These are phyloP conservation scores for Inosperma sp. DNA, from an alignment of 768 basidiomycete genomes.

Conservation along the genomic window DNA sequence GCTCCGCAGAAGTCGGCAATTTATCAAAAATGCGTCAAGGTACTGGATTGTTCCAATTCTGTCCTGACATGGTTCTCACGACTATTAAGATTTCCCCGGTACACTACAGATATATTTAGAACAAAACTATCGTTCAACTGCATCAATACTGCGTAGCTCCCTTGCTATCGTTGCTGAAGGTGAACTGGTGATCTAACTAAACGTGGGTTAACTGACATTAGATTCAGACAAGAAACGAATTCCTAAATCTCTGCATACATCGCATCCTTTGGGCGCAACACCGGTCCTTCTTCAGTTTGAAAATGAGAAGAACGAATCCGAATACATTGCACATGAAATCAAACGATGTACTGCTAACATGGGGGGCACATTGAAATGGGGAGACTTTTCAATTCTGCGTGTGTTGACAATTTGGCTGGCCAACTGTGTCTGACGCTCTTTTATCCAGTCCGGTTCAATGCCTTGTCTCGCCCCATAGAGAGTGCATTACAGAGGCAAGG, in stretches of 20 bases:
- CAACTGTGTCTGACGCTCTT: not conserved
- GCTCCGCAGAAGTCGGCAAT: conserved; percentile 75
- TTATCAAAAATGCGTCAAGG: conserved; percentile 67
- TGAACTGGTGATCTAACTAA: conserved; percentile 22
- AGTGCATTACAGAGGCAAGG: conserved; percentile 68
- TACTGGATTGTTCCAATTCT: conserved; percentile 17
- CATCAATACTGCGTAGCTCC: conserved; percentile 65
- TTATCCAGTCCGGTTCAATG: conserved; percentile 71
- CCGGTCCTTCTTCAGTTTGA: conserved; percentile 55
- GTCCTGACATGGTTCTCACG: too few relatives aligned
- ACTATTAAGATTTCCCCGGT: conserved; percentile 54
- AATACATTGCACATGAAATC: conserved; percentile 72
- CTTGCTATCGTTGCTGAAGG: conserved; percentile 82
- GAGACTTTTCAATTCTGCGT: conserved; percentile 84
- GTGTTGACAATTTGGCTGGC: conserved; percentile 23
- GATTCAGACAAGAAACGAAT: conserved; percentile 67
- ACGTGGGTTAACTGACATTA: not conserved
- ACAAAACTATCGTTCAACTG: conserved; percentile 84
- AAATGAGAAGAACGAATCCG: conserved; percentile 60
- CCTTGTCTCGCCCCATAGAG: conserved; percentile 72
- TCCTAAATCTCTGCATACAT: conserved; percentile 65
- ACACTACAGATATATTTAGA: conserved; percentile 72
- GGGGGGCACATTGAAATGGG: conserved; percentile 65
- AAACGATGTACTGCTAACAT: conserved; percentile 69
- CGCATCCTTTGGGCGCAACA: conserved; percentile 55